Base-by-base conservation (phyloP, 331 rosid species). In the Ulmus americana region DNA sequence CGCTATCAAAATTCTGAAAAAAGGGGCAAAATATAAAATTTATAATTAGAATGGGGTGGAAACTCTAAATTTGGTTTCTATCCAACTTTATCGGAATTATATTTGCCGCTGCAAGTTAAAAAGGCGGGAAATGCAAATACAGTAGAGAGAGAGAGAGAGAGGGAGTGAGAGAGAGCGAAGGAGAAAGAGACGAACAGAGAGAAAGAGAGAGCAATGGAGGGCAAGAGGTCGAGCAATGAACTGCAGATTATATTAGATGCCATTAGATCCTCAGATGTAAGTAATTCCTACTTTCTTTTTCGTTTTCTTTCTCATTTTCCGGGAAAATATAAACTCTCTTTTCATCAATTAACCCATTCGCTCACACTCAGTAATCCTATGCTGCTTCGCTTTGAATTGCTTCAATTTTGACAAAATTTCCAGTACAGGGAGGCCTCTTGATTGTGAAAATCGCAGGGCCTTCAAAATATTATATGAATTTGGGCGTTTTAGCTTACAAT, bases 241-340 rank as follows among this genome's bases (percentile, higher is more conserved):
- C 60, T 86, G 53, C 92, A 72, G 76, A 67, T 73, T 57, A 59
- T 86, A 10, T 54, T 83, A 28, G 82, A 74, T 42, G 83, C 90
- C 72, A 81, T 91, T 73, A 74, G 76, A 65, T 86, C 86, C 61
- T 86, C 95, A 7, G 95, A 88, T 80, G 96, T 79, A 83, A 83
- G 84, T 42, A 22, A 1, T 45, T 61, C 52, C 15, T 14, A 46
- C 6, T 39, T 74, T 45, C 44, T 3, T 3, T 67, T 53, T 66
- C 45, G 16, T 16, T 68, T 42, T 64, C 8, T 15, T 58, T 5
- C 61, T 54, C 49, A 22, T 59, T 59, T 63, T 20, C 22, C 45
- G 39, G 52, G 45, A 8, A 20, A 49, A 12, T 15, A 22, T 20
- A 42, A 52, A 8, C 16, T 0, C 35, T 5, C 35, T 40, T 42